Evolutionary conservation across 257 asterid genomes (phyloP).

Genomic region (Solanum virginianum): DNA sequence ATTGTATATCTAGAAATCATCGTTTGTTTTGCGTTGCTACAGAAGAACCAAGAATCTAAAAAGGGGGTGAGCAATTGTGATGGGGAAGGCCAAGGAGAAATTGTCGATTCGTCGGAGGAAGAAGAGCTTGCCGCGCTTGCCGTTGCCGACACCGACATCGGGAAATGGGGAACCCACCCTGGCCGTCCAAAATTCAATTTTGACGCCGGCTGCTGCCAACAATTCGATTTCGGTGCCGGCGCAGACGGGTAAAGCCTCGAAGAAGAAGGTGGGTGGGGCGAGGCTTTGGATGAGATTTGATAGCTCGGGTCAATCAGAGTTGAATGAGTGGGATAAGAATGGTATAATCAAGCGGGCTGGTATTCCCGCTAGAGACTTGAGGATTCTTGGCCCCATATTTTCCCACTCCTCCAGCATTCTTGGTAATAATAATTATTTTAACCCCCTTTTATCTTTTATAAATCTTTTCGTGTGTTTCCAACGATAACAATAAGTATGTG

Average conservation of each 20-base stretch:
- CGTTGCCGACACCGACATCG: constrained; percentile 26
- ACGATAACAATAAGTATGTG: background rate
- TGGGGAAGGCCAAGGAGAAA: constrained; percentile 25
- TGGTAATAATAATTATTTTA: constrained; percentile 21
- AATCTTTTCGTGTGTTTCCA: background rate
- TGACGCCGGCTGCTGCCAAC: background rate
- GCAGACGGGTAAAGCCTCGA: constrained; percentile 18
- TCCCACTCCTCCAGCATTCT: constrained; percentile 90
- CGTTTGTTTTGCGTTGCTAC: background rate
- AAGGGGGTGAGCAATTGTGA: background rate
- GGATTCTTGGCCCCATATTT: constrained; percentile 96
- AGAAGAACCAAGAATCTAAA: background rate
- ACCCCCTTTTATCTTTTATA: background rate
- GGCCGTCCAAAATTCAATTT: background rate
- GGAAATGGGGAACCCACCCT: background rate
- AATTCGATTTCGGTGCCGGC: background rate
- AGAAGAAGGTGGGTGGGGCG: constrained; percentile 73
- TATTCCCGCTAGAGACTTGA: constrained; percentile 83
- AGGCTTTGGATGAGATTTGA: constrained; percentile 96
- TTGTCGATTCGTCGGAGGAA: constrained; percentile 51
- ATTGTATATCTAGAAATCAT: background rate
- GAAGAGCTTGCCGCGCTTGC: constrained; percentile 23
- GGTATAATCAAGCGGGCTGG: constrained; percentile 66
- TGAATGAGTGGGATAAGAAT: constrained; percentile 83
- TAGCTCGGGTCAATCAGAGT: constrained; percentile 75